These are phyloP conservation scores for Artemisia argyi DNA, from an alignment of 129 eudicot genomes.

Conservation along the genomic window DNA sequence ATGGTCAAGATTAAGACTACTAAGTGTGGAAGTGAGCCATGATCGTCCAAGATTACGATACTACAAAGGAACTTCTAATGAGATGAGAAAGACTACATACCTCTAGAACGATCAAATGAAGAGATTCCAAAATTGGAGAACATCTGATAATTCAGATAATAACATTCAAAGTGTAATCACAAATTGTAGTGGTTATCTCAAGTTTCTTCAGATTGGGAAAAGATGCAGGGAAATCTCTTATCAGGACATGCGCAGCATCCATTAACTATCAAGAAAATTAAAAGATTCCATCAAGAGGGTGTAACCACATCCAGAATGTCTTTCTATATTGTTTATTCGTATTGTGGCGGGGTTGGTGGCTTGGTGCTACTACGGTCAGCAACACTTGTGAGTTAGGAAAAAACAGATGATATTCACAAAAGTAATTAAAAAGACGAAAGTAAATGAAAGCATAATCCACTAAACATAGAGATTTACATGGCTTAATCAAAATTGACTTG, in stretches of 20 bases:
- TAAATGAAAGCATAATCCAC: too few relatives aligned
- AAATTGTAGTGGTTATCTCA: neutral
- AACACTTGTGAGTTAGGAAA: too few relatives aligned
- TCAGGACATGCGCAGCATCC: neutral
- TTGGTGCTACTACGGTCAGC: too few relatives aligned
- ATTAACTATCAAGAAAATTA: neutral
- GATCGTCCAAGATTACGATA: neutral
- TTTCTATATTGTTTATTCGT: neutral
- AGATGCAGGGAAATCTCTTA: neutral
- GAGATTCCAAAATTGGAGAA: slow-evolving; percentile 15
- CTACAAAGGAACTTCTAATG: neutral
- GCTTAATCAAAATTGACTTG: neutral
- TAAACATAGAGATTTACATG: too few relatives aligned
- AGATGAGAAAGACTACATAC: slow-evolving; percentile 4
- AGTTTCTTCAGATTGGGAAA: slow-evolving; percentile 24
- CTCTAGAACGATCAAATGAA: slow-evolving; percentile 18
- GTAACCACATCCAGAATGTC: neutral
- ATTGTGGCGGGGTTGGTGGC: neutral
- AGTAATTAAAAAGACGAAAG: neutral
- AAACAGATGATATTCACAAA: too few relatives aligned
- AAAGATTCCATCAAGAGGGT: neutral
- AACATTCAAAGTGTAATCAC: neutral
- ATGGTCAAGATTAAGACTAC: too few relatives aligned
- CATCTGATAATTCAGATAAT: slow-evolving; percentile 7
- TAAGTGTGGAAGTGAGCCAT: neutral